Evolutionary conservation across 2,329 filamentous ascomycete species (phyloP).

Genomic region (Lachnellula occidentalis): DNA sequence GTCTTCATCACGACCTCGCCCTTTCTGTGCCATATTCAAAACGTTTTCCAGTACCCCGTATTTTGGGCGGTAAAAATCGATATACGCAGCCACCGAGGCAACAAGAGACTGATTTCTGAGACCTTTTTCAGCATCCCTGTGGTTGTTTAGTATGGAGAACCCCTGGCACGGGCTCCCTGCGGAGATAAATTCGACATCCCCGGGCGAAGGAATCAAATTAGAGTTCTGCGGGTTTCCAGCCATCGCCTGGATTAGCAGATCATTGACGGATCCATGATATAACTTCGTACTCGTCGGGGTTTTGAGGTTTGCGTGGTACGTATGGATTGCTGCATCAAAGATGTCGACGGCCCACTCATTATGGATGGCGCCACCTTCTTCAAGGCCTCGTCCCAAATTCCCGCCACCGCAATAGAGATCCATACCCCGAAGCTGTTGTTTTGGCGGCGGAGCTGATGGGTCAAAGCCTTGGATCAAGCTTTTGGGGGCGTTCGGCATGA

Average conservation of each 20-base stretch:
- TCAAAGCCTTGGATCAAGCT: conserved; percentile 52
- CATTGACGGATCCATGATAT: conserved; percentile 68
- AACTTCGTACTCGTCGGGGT: conserved; percentile 41
- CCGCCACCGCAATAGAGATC: conserved; percentile 77
- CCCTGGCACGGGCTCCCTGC: conserved; percentile 75
- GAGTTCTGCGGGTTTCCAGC: conserved; percentile 39
- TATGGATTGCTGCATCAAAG: conserved; percentile 58
- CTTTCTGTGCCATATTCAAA: conserved; percentile 49
- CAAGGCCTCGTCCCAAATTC: conserved; percentile 69
- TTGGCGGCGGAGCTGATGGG: conserved; percentile 29
- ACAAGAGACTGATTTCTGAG: conserved; percentile 70
- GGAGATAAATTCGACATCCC: conserved; percentile 62
- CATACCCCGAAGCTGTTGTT: conserved; percentile 49
- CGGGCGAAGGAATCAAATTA: conserved; percentile 48
- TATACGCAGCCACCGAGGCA: conserved; percentile 66
- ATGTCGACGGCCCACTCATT: conserved; percentile 67
- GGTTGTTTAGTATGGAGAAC: conserved; percentile 59
- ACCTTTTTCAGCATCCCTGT: conserved; percentile 50
- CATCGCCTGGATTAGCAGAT: conserved; percentile 54
- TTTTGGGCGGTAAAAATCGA: conserved; percentile 70
- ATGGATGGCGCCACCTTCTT: conserved; percentile 61
- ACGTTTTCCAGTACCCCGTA: conserved; percentile 79
- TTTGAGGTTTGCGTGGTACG: conserved; percentile 62
- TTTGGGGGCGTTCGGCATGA: conserved; percentile 30
- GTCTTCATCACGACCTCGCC: conserved; percentile 47